Conservation (phyloP, 208 protist species). For the Acanthamoeba sp. region DNA sequence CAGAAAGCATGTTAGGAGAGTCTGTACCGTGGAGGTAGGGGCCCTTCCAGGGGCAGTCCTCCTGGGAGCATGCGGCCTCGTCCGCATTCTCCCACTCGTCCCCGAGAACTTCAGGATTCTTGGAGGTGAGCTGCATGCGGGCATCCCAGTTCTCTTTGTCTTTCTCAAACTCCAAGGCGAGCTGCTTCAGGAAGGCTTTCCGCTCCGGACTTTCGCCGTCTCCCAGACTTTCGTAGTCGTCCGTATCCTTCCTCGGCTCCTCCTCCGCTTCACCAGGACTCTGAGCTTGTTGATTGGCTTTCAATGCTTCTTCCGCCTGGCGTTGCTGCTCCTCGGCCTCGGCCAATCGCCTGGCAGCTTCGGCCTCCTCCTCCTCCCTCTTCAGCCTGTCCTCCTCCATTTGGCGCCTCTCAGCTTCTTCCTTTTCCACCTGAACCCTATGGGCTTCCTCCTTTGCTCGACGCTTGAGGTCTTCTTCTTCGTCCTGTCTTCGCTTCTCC, state of each 20-base stretch:
- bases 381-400: not conserved
- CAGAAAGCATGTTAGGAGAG: not conserved
- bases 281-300: not conserved
- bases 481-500: no score
- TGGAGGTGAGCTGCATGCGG: not conserved
- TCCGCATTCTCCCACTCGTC: not conserved
- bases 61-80: not conserved
- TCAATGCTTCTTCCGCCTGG: not conserved
- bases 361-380: not conserved
- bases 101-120: not conserved
- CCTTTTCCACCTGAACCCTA: no score
- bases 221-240: not conserved
- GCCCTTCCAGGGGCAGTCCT: constrained; percentile 23
- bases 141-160: not conserved
- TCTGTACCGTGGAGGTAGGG: not conserved
- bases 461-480: no score
- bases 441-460: no score
- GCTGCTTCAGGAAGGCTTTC: not conserved
- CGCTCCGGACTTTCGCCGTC: no score
- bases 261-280: not conserved
- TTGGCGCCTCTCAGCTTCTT: no score
- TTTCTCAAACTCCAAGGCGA: no score
- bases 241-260: not conserved
- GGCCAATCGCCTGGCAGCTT: not conserved
- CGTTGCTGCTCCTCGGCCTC: not conserved